Evolutionary conservation across 371 early-diverging fungal species (phyloP), one percentile per base, ranked within the genome.

Genomic region (Apophysomyces ossiformis): DNA sequence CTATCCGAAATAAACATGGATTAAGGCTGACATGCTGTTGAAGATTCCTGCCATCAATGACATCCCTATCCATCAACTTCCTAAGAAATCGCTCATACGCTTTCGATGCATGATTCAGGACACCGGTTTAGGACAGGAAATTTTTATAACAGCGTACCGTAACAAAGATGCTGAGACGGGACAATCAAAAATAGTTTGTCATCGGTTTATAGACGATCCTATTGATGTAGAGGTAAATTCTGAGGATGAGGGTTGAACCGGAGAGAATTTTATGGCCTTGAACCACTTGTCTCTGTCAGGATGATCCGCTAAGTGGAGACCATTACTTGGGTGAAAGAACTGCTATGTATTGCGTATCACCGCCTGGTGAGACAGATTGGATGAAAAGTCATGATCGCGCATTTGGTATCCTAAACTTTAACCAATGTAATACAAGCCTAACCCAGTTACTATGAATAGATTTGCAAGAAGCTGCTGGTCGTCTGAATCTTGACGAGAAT

Each of bases 51-150:
- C 81, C 39, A 63, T 87, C 16, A 83, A 85, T 64, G 69, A 76
- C 21, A 59, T 65, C 4, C 73, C 81, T 61, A 73, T 80, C 44
- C 64, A 72, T 38, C 67, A 63, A 26, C 60, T 85, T 9, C 79
- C 83, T 12, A 50, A 78, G 63, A 74, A 85, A 63, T 73, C 85
- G 4, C 70, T 90, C 16, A 86, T 90, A 16, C 78, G 89, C 7
- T 87, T 90, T 63, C 77, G 87, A 58, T 85, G 87, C 70, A 90
- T 90, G 90, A 75, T 88, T 21, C 90, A 90, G 66, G 89, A 90
- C 64, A 86, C 87, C 11, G 84, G 85, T 32, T 78, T 89, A 18
- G 87, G 85, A 5, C 87, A 85, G 68, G 90, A 89, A 59, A 78
- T 82, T 70, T 81, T 76, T 69, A 75, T 87, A 37, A 76, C 80